Evolutionary conservation across 768 basidiomycete genomes (phyloP).

Genomic region (Tephrocybe sp.): DNA sequence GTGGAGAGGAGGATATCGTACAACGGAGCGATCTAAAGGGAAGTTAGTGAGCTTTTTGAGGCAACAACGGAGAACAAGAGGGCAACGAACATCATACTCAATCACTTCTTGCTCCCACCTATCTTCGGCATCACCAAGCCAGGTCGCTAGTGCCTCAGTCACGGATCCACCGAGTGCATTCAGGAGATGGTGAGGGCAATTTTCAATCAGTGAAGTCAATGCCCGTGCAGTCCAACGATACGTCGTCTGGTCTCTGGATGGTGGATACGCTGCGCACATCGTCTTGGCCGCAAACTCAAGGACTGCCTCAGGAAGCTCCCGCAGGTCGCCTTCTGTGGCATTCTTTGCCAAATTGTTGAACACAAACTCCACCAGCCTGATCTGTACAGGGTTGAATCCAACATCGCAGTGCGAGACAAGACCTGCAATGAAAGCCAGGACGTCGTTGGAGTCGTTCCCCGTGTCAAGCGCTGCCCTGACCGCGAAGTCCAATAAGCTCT

Average conservation of each 20-base stretch:
- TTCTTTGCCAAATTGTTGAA: conserved; percentile 50
- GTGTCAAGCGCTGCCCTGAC: conserved; percentile 60
- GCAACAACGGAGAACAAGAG: conserved; percentile 7
- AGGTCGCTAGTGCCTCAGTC: conserved; percentile 48
- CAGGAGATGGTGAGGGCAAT: conserved; percentile 39
- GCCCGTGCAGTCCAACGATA: conserved; percentile 65
- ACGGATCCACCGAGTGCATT: conserved; percentile 32
- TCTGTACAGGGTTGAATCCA: conserved; percentile 5
- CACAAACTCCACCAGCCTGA: conserved; percentile 63
- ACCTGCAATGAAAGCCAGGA: conserved; percentile 59
- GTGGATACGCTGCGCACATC: conserved; percentile 65
- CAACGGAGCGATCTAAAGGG: conserved; percentile 54
- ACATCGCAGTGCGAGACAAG: conserved; percentile 27
- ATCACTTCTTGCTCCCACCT: conserved; percentile 56
- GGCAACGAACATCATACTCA: conserved; percentile 50
- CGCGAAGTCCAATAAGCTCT: conserved; percentile 49
- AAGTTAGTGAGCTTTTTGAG: not conserved
- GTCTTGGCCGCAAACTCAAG: conserved; percentile 63
- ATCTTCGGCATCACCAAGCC: conserved; percentile 62
- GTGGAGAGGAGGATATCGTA: conserved; percentile 60
- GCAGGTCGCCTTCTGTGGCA: conserved; percentile 34
- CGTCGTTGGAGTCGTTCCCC: conserved; percentile 48
- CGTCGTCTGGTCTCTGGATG: conserved; percentile 51
- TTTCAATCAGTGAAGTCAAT: conserved; percentile 52
- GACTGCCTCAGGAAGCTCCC: conserved; percentile 52